Conservation (phyloP, 169 alveolate genomes). For the Cryptosporidium canis region DNA sequence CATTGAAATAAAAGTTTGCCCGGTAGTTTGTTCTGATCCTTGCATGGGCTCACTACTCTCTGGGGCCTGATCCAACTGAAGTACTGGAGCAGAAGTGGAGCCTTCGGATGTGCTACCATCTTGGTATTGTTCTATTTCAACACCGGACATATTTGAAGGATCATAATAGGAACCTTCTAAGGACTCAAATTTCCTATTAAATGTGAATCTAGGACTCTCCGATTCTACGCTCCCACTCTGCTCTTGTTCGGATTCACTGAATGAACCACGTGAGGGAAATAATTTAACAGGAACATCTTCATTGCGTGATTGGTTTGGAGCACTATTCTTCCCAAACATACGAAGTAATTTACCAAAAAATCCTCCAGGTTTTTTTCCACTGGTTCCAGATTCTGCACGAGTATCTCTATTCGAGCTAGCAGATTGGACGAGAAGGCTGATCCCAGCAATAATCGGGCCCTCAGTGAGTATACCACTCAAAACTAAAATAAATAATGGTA, state of each 20-base stretch:
- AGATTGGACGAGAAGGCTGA: background rate
- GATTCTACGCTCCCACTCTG: no score
- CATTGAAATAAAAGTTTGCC: background rate
- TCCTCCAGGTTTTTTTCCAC: background rate
- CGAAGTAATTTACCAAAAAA: background rate
- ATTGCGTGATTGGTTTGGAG: background rate
- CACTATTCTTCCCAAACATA: background rate
- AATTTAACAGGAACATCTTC: background rate
- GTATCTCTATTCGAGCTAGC: background rate
- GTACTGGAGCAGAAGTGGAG: slow-evolving; percentile 8
- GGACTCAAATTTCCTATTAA: background rate
- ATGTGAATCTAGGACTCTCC: background rate
- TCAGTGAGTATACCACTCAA: background rate
- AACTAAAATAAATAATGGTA: background rate
- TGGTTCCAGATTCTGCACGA: background rate
- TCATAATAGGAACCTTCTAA: background rate
- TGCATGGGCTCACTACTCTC: background rate
- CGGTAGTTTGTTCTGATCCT: background rate
- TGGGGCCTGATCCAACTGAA: background rate
- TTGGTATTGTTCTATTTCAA: no score
- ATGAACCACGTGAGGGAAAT: no score
- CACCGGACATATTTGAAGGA: no score
- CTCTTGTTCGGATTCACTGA: no score
- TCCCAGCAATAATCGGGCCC: background rate
- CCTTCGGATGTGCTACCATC: no score